Percentiles rank a stretch among this genome's conserved stretches.
Evolutionary conservation across 2,329 filamentous ascomycete species (phyloP).

Genomic region (Xylaria sp.): DNA sequence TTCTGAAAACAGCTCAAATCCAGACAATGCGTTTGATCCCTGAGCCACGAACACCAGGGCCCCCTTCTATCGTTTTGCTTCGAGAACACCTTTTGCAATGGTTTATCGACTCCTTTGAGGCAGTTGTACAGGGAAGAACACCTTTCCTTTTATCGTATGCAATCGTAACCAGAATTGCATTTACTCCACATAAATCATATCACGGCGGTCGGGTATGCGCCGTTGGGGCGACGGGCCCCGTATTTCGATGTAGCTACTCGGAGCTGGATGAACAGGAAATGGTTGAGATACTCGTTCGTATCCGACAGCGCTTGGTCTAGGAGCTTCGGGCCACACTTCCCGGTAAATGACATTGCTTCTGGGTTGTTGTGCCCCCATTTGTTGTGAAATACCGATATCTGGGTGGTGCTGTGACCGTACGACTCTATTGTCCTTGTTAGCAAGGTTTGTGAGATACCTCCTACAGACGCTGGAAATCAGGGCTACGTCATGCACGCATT

Average conservation of each 20-base stretch:
- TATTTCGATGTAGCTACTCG: conserved; percentile 38
- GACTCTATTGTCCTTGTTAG: conserved; percentile 39
- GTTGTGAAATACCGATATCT: conserved; percentile 13
- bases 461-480: background rate
- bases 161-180: conserved; percentile 5
- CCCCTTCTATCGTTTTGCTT: conserved; percentile 25
- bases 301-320: conserved; percentile 24
- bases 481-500: background rate
- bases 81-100: conserved; percentile 14
- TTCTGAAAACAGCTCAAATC: conserved; percentile 33
- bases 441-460: conserved; percentile 1
- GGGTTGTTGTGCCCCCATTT: conserved; percentile 14
- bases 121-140: conserved; percentile 7
- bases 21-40: conserved; percentile 17
- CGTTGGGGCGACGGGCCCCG: conserved; percentile 36
- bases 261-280: conserved; percentile 38
- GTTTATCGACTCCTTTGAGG: conserved; percentile 20
- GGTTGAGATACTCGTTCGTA: conserved; percentile 36
- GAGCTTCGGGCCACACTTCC: conserved; percentile 22
- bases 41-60: conserved; percentile 32
- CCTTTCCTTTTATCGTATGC: conserved; percentile 1
- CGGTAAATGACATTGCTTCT: conserved; percentile 27
- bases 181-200: conserved; percentile 45
- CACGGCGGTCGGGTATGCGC: conserved; percentile 37
- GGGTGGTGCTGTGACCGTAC: conserved; percentile 24